A percentile compares a stretch with the other conserved stretches of the same genome.
Conservation (phyloP, 148 eudicot genomes). For the Cornus controversa region DNA sequence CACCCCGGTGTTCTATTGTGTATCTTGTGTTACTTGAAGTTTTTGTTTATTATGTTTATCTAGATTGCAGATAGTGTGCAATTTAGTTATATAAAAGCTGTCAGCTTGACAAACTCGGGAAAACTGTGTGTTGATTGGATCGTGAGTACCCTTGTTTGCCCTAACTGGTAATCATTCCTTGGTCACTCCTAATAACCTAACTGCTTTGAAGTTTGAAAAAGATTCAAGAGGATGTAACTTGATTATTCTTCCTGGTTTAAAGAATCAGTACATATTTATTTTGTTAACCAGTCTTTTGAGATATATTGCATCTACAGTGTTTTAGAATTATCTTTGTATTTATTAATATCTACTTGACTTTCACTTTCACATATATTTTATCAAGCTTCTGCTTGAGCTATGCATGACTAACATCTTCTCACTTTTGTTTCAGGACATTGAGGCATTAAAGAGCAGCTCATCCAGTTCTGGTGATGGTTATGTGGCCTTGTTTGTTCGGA, state of each 20-base stretch:
- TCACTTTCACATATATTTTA: neutral
- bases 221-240: neutral
- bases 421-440: conserved; percentile 42
- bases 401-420: conserved; percentile 7
- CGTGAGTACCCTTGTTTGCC: neutral
- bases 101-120: neutral
- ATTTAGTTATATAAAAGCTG: neutral
- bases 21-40: neutral
- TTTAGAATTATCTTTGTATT: neutral
- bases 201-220: neutral
- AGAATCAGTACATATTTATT: neutral
- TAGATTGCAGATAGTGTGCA: neutral
- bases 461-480: conserved; percentile 53
- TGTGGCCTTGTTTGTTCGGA: conserved; percentile 69
- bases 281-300: no score
- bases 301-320: neutral
- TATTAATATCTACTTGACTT: neutral
- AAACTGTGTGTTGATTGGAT: neutral
- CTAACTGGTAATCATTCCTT: neutral
- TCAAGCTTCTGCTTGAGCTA: neutral
- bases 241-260: neutral
- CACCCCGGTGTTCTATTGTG: neutral
- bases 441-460: conserved; percentile 30
- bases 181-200: neutral
- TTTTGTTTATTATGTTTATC: neutral